These are phyloP conservation scores for Cyclostephanos tholiformis DNA, from an alignment of 108 stramenopile genomes.

Conservation along the genomic window DNA sequence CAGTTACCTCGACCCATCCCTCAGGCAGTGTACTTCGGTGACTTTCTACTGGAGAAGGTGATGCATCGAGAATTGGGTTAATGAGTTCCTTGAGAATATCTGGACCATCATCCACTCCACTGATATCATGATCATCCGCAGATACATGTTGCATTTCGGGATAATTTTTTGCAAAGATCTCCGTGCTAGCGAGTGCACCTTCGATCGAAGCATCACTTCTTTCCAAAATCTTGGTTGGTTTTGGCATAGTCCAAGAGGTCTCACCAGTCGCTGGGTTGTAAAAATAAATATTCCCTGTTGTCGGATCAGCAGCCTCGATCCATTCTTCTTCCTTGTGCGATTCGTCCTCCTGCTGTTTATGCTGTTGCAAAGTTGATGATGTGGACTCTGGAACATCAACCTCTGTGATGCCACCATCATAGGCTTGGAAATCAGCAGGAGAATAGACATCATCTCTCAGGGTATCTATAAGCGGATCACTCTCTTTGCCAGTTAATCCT, in stretches of 20 bases:
- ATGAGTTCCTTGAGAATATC: neutral
- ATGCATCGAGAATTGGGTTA: neutral
- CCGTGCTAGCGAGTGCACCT: neutral
- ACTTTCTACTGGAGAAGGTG: neutral
- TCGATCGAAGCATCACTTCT: neutral
- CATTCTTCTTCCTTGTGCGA: conserved; percentile 44
- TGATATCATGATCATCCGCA: neutral
- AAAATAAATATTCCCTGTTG: conserved; percentile 61
- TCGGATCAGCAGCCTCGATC: conserved; percentile 58
- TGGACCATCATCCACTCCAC: neutral
- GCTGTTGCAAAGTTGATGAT: neutral
- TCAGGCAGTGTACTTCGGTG: conserved; percentile 33
- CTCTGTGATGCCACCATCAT: neutral
- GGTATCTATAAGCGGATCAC: neutral
- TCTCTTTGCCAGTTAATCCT: neutral
- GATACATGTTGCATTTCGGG: conserved; percentile 5
- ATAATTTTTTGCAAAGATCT: neutral
- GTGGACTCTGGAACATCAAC: neutral
- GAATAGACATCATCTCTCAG: too few species aligned
- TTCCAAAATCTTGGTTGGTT: neutral
- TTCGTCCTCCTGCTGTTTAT: neutral
- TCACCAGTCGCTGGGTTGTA: conserved; percentile 44
- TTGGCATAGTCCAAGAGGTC: conserved; percentile 61
- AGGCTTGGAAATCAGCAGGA: neutral
- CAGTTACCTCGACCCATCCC: conserved; percentile 62